Percentiles rank a stretch among this genome's conserved stretches.
These are phyloP conservation scores for Pigoraptor vietnamica DNA, from an alignment of 78 protist genomes.

Conservation along the genomic window DNA sequence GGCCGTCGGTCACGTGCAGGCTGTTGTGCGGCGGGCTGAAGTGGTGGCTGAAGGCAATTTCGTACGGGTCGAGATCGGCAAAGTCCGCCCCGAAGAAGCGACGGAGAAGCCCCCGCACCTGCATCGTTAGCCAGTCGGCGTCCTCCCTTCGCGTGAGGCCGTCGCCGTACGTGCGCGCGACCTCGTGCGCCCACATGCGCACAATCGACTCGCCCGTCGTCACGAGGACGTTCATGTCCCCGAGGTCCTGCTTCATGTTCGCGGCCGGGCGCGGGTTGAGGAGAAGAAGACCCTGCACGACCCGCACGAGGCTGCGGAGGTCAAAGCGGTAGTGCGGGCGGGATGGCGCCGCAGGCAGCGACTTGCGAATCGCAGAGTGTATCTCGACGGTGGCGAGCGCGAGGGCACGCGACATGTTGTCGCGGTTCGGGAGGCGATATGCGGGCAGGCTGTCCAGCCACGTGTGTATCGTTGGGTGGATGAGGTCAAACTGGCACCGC, in stretches of 20 bases:
- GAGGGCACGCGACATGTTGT: background rate
- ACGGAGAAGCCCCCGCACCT: background rate
- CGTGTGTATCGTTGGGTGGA: background rate
- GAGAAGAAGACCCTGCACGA: conserved; percentile 58
- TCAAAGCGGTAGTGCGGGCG: conserved; percentile 80
- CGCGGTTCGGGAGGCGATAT: background rate
- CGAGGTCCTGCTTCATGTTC: background rate
- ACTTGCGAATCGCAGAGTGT: background rate
- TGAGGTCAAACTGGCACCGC: background rate
- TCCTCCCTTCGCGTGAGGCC: conserved; percentile 20
- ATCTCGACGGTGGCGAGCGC: background rate
- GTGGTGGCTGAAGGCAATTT: background rate
- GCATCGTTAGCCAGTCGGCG: conserved; percentile 20
- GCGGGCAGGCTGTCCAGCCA: background rate
- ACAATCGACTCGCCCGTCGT: background rate
- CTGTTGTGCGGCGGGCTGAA: background rate
- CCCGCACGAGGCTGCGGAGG: conserved; percentile 66
- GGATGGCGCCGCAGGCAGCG: conserved; percentile 28
- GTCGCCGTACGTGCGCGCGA: conserved; percentile 12
- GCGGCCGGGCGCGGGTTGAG: background rate
- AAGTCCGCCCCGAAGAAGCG: background rate
- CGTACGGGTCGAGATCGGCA: conserved; percentile 10
- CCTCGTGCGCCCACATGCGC: conserved; percentile 41
- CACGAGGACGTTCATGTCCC: background rate
- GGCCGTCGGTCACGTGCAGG: background rate